Evolutionary conservation across 495 filamentous ascomycete genomes (phyloP).

Genomic region (Ramalina peruviana): DNA sequence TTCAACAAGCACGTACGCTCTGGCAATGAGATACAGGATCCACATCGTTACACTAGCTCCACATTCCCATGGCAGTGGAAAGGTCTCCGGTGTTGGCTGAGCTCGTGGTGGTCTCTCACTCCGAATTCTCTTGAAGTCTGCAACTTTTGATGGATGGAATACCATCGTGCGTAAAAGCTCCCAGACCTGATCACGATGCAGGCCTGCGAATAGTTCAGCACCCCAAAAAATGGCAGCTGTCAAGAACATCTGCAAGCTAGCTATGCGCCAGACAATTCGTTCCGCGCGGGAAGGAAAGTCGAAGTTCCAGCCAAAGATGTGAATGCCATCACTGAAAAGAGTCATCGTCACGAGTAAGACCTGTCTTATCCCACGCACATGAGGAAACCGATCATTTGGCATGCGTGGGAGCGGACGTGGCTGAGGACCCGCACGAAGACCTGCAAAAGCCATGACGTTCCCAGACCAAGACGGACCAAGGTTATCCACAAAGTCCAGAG

Average conservation of each 20-base stretch:
- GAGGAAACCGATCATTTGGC: conserved; percentile 8
- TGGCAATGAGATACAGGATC: conserved; percentile 1
- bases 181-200: not conserved
- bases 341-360: not conserved
- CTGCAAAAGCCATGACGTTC: conserved; percentile 63
- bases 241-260: conserved; percentile 2
- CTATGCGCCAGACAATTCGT: conserved; percentile 19
- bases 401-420: conserved; percentile 9
- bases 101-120: not conserved
- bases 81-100: conserved; percentile 1
- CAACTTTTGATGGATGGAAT: not conserved
- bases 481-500: conserved; percentile 23
- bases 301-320: conserved; percentile 24
- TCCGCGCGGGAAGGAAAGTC: conserved; percentile 24
- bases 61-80: not conserved
- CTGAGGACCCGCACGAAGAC: conserved; percentile 17
- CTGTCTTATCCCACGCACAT: conserved; percentile 48
- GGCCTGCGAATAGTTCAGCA: not conserved
- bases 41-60: not conserved
- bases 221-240: conserved; percentile 2
- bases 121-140: conserved; percentile 2
- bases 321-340: conserved; percentile 16
- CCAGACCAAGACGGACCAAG: conserved; percentile 37
- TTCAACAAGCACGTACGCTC: conserved; percentile 9
- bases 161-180: not conserved